Base-by-base conservation (phyloP, 495 filamentous ascomycete species). In the Lasiosphaeria miniovina region DNA sequence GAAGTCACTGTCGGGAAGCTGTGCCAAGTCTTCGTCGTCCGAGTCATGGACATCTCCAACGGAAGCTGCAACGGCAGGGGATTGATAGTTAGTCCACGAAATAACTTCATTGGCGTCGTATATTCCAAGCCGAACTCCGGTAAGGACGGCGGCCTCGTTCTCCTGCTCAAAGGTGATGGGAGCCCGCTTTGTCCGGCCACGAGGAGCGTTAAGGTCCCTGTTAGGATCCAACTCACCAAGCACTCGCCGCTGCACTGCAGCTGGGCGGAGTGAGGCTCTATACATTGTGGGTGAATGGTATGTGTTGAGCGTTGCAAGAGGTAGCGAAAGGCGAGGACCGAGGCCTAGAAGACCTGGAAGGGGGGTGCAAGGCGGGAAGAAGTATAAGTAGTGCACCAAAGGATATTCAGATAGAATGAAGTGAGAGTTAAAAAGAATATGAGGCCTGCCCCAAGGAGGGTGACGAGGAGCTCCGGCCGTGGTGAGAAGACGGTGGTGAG, bases 101-200 rank as follows among this genome's bases (percentile, higher is more conserved):
- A 63, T 32, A 2, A 70, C 60, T 24, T 74, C 65, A 14, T 61
- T 24, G 10, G 53, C 24, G 15, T 66, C 55, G 52, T 72, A 68
- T 14, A 61, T 57, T 12, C 64, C 67, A 9, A 57, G 36, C 4
- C 46, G 34, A 2, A 71, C 43, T 12, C 69, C 69, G 0, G 55
- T 50, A 0, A 65, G 2, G 2, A 68, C 52, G 0, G 65, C 61
- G 5, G 31, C 41, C 36, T 61, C 38, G 56, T 70, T 73, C 38
- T 73, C 69, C 50, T 66, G 40, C 3, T 67, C 64, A 12, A 58
- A 65, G 9, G 59, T 61, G 10, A 70, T 70, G 36, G 69, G 67
- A 0, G 48, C 54, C 11, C 65, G 63, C 55, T 59, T 63, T 55
- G 17, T 49, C 0, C 50, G 9, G n/a, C 52, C 33, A n/a, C 59